phyloP scores from a whole-genome alignment of 2,329 filamentous ascomycete genomes.

The Lizonia empirigonia region DNA sequence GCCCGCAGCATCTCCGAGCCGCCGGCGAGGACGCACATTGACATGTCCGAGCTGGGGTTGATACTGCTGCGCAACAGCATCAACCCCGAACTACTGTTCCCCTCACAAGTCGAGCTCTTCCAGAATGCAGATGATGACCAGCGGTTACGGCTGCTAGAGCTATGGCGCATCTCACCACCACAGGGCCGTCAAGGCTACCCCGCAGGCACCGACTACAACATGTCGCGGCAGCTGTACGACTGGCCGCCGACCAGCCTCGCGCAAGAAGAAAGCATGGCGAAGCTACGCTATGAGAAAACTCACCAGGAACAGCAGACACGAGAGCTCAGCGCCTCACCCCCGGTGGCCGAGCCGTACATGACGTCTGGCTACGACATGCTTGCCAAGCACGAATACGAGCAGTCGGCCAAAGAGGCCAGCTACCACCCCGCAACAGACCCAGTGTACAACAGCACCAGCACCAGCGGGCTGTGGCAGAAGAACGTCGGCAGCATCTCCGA shows the following conservation, averaged over 20 bases:
- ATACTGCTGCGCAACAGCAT: conserved; percentile 71
- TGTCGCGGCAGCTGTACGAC: conserved; percentile 49
- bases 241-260: conserved; percentile 63
- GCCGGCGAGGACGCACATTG: conserved; percentile 42
- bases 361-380: conserved; percentile 76
- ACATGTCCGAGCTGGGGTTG: conserved; percentile 55
- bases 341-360: conserved; percentile 81
- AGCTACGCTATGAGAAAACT: conserved; percentile 63
- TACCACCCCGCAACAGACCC: conserved; percentile 70
- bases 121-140: conserved; percentile 74
- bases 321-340: conserved; percentile 27
- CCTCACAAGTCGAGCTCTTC: conserved; percentile 79
- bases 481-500: conserved; percentile 50
- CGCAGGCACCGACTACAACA: conserved; percentile 53
- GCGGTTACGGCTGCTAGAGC: conserved; percentile 74
- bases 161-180: conserved; percentile 83
- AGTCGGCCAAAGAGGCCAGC: conserved; percentile 47
- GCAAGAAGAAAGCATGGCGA: conserved; percentile 61
- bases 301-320: conserved; percentile 34
- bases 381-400: conserved; percentile 67
- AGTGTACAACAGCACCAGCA: conserved; percentile 60
- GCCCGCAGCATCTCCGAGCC: conserved; percentile 33
- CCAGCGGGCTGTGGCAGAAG: conserved; percentile 54
- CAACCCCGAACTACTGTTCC: conserved; percentile 70
- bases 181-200: conserved; percentile 42